Base-by-base conservation (phyloP, 177 flowering plant genomes). In the Tripterygium wilfordii region DNA sequence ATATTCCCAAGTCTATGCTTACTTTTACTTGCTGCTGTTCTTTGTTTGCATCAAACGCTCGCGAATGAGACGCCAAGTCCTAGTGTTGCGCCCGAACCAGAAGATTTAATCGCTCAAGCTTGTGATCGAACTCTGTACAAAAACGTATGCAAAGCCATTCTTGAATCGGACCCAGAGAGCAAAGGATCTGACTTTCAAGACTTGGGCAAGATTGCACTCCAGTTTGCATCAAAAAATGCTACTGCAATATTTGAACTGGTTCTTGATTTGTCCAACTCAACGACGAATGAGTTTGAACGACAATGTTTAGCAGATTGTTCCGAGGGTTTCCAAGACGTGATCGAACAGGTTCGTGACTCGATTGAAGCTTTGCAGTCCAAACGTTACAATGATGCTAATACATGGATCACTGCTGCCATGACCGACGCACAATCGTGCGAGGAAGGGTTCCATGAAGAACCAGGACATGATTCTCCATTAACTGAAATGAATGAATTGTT, bases 361-460 rank as follows among this genome's bases (percentile, higher is more conserved):
- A 6, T 67, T 18, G 42, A 28, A 0, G 78, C 80, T 3, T 7
- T 76, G 53, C 48, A 48, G 7, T 28, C 49, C 7, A 60, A 60
- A 18, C 53, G 60, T 0, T 69, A 61, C 35, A 20, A 20, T 5
- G 70, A 69, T 33, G 60, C 64, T 13, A 57, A 43, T 24, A 41
- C 58, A 1, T 72, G 75, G 77, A 65, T 76, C 28, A 41, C 60
- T 1, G 77, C 67, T 5, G 75, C 78, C 44, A 64, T 76, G 60
- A 24, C 60, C 0, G 67, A 69, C 29, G 56, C 58, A 0, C 60
- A 67, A 5, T 37, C 78, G 0, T 76, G 76, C 8, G 74, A 62
- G 32, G 55, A 58, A 3, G 75, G 69, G 6, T 77, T 70, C 42
- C 37, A 27, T 17, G 69, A 53, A 1, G 16, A 33, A 33, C n/a